phyloP scores from a whole-genome alignment of 345 rosid species.

The Eucalyptus cloeziana region DNA sequence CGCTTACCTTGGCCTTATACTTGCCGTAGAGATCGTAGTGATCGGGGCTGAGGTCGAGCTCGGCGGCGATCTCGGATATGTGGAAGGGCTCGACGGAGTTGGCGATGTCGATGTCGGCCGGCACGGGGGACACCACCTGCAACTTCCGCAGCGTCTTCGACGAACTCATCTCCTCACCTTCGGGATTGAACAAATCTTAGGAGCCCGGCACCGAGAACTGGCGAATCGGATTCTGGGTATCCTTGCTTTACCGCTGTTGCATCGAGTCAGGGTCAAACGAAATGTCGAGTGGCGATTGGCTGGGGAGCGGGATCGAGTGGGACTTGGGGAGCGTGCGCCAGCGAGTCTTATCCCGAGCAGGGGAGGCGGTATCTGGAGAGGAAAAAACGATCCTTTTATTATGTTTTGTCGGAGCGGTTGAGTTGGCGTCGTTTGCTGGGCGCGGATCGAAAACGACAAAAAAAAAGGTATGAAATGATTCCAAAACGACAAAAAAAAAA shows the following conservation, averaged over 20 bases:
- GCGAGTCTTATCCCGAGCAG: neutral
- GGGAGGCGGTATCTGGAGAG: neutral
- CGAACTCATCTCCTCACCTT: neutral
- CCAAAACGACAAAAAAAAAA: neutral
- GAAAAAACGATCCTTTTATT: neutral
- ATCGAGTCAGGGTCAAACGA: neutral
- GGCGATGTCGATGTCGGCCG: constrained; percentile 92
- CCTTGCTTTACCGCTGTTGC: neutral
- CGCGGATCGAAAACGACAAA: neutral
- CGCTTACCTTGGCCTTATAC: constrained; percentile 81
- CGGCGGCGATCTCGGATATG: constrained; percentile 74
- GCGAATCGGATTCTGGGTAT: neutral
- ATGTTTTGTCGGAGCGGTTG: neutral
- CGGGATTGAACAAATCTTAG: neutral
- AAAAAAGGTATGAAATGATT: neutral
- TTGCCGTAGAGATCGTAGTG: constrained; percentile 95
- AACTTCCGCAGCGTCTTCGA: constrained; percentile 46
- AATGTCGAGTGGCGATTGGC: neutral
- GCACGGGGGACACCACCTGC: constrained; percentile 77
- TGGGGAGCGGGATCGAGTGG: neutral
- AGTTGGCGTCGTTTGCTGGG: accelerated
- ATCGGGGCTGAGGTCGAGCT: constrained; percentile 48
- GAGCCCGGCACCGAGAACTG: neutral
- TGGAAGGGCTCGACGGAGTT: constrained; percentile 83
- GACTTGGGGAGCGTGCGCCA: neutral